Percentiles rank a stretch among this genome's conserved stretches.
These are phyloP conservation scores for Basidiobolus meristosporus DNA, from an alignment of 371 early-diverging fungal species.

Conservation along the genomic window DNA sequence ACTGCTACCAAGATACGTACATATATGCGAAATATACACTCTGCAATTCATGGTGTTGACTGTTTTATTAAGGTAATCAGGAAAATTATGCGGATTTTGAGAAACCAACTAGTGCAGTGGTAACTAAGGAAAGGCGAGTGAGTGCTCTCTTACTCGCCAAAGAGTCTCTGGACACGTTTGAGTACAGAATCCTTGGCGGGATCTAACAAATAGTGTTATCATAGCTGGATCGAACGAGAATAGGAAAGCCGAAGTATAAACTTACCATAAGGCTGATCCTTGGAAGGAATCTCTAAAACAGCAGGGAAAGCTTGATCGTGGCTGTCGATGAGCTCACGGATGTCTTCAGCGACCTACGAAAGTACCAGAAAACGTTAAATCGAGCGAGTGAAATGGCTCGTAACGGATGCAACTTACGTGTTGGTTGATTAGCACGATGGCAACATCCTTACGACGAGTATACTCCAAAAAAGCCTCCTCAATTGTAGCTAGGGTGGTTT, in stretches of 20 bases:
- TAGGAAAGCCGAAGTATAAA: no score
- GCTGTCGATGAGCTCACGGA: conserved; percentile 75
- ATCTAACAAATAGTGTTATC: conserved; percentile 19
- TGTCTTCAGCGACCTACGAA: conserved; percentile 83
- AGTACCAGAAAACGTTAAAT: neutral
- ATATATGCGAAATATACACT: no score
- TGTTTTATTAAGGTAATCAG: no score
- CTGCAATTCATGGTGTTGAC: no score
- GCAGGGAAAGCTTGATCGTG: conserved; percentile 88
- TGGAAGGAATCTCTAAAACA: conserved; percentile 94
- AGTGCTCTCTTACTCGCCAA: conserved; percentile 35
- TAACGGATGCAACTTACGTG: conserved; percentile 35
- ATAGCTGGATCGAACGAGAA: no score
- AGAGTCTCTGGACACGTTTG: conserved; percentile 82
- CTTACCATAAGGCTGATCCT: conserved; percentile 89
- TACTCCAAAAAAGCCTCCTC: conserved; percentile 81
- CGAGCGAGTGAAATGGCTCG: neutral
- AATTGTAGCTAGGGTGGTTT: conserved; percentile 75
- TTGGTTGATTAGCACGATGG: conserved; percentile 94
- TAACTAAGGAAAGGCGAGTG: no score
- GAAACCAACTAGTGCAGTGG: no score
- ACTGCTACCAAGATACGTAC: no score
- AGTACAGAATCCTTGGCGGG: conserved; percentile 87
- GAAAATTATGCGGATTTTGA: no score
- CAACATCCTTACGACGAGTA: conserved; percentile 87